A percentile compares a stretch with the other conserved stretches of the same genome.
Evolutionary conservation across 163 green algal species (phyloP).

Genomic region (Chlorella variabilis): DNA sequence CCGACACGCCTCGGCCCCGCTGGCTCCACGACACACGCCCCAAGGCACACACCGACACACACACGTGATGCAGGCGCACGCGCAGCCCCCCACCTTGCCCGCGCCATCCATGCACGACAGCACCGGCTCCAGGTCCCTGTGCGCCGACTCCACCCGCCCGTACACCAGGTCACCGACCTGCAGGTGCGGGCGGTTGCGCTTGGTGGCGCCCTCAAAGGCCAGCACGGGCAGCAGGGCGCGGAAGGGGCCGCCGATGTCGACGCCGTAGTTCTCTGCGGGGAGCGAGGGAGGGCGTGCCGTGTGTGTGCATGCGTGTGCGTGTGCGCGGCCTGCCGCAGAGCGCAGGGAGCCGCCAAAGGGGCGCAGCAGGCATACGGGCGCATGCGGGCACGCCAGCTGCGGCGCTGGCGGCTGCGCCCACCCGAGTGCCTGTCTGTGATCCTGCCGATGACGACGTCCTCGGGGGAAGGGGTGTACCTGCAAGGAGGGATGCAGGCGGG

Average conservation of each 20-base stretch:
- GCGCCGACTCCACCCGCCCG: conserved; percentile 67
- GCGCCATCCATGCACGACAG: conserved; percentile 49
- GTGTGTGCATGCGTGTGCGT: too few species aligned
- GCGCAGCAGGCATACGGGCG: too few species aligned
- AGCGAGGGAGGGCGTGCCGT: too few species aligned
- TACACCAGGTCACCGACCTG: conserved; percentile 81
- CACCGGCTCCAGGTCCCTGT: conserved; percentile 49
- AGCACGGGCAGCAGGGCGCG: conserved; percentile 79
- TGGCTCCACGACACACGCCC: too few species aligned
- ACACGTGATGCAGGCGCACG: too few species aligned
- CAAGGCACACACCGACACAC: too few species aligned
- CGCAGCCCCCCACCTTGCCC: conserved; percentile 42
- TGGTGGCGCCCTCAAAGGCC: conserved; percentile 88
- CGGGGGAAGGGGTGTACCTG: conserved; percentile 77
- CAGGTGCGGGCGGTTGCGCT: conserved; percentile 83
- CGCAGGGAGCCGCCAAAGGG: too few species aligned
- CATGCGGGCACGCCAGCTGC: too few species aligned
- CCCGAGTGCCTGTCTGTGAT: conserved; percentile 68
- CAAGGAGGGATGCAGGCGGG: too few species aligned
- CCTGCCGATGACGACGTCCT: conserved; percentile 81
- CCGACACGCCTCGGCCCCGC: too few species aligned
- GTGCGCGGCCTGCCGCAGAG: too few species aligned
- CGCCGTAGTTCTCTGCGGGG: conserved; percentile 72
- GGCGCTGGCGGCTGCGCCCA: too few species aligned
- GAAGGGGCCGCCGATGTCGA: conserved; percentile 86